phyloP scores from a whole-genome alignment of 2,329 filamentous ascomycete genomes.

The Coniochaeta sp. region DNA sequence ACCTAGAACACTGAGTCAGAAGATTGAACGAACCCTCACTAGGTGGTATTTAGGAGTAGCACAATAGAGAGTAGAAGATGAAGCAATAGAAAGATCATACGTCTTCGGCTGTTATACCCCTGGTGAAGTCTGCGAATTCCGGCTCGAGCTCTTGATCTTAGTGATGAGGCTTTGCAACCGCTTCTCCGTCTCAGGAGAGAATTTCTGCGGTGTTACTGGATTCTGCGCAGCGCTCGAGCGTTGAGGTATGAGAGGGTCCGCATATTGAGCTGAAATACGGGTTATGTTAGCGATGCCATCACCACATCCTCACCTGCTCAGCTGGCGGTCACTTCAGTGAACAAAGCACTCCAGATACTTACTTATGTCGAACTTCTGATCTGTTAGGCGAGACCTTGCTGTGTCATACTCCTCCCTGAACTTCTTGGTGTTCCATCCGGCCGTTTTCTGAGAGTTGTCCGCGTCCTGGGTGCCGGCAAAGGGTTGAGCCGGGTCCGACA shows the following conservation, averaged over 20 bases:
- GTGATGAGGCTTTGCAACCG: neutral
- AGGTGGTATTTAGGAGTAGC: neutral
- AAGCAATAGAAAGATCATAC: neutral
- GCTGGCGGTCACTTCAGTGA: neutral
- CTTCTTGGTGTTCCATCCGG: constrained; percentile 13
- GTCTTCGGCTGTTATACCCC: neutral
- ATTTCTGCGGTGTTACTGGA: neutral
- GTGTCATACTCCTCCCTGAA: constrained; percentile 35
- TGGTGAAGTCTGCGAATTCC: neutral
- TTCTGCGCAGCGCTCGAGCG: neutral
- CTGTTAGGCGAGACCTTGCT: constrained; percentile 28
- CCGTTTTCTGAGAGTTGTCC: constrained; percentile 14
- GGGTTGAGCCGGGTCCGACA: constrained; percentile 9
- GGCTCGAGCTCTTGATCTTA: neutral
- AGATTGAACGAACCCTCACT: neutral
- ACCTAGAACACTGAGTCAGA: neutral
- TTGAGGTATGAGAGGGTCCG: constrained; percentile 4
- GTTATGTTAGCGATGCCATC: neutral
- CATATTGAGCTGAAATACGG: neutral
- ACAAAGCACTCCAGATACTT: constrained; percentile 9
- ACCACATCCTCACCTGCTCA: neutral
- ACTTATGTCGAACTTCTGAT: constrained; percentile 41
- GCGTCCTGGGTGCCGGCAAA: constrained; percentile 11
- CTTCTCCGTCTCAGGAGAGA: neutral
- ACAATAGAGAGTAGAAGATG: neutral